These are phyloP conservation scores for Irpex sp. DNA, from an alignment of 1,284 basidiomycete species.

Conservation along the genomic window DNA sequence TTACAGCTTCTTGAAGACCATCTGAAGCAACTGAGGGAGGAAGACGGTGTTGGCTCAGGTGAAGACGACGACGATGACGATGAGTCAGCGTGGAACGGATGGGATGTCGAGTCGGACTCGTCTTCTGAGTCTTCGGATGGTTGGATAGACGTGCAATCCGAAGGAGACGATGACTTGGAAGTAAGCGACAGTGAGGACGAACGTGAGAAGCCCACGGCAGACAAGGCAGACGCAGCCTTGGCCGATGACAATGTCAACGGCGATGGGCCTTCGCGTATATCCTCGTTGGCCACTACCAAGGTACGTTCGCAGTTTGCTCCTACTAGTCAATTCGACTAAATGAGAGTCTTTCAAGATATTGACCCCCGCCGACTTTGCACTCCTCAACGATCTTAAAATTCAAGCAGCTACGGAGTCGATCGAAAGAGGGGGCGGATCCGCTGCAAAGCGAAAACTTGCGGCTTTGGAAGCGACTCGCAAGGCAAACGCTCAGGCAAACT, in stretches of 20 bases:
- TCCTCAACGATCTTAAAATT: constrained; percentile 87
- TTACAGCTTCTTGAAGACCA: constrained; percentile 84
- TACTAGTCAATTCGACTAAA: constrained; percentile 2
- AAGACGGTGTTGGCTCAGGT: constrained; percentile 51
- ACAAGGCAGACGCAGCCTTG: constrained; percentile 23
- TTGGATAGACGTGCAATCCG: constrained; percentile 86
- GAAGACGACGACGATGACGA: constrained; percentile 61
- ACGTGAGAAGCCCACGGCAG: constrained; percentile 31
- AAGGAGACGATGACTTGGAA: constrained; percentile 66
- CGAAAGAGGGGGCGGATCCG: constrained; percentile 68
- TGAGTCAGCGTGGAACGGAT: constrained; percentile 82
- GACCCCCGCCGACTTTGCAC: constrained; percentile 95
- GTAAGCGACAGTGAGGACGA: constrained; percentile 89
- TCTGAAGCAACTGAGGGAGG: constrained; percentile 64
- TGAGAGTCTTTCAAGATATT: constrained; percentile 64
- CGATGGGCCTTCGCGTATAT: constrained; percentile 35
- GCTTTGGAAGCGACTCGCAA: constrained; percentile 71
- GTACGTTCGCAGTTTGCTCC: constrained; percentile 31
- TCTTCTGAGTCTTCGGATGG: constrained; percentile 58
- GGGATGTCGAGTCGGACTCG: constrained; percentile 73
- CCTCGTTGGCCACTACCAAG: constrained; percentile 77
- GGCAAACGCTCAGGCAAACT: constrained; percentile 36
- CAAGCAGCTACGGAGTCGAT: constrained; percentile 77
- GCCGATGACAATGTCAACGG: constrained; percentile 16
- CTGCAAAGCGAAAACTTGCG: constrained; percentile 86